Evolutionary conservation across 2,329 filamentous ascomycete genomes (phyloP), one percentile per base, ranked within the genome.

Genomic region (Fonsecaea erecta): DNA sequence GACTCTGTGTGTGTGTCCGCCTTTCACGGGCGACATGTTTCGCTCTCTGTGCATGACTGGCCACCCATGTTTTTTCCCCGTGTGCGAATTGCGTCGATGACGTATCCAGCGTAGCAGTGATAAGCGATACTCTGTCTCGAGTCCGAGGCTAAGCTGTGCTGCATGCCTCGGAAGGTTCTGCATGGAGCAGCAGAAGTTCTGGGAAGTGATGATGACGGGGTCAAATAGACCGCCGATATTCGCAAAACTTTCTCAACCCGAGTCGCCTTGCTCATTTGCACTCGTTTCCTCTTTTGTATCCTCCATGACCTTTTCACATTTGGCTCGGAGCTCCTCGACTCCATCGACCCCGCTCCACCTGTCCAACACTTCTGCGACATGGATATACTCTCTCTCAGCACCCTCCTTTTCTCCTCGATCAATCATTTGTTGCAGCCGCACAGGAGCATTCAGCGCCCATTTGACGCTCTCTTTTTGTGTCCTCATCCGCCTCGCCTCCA

Each of bases 331-430:
- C 57, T 81, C 76, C 43, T 75, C 68, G 28, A 81, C 79, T 1
- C 81, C 81, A 59, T 76, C 76, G 0, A 82, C 78, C 2, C 75
- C 75, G 21, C 76, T 70, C 81, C 80, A 82, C 56, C 75, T 77
- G 40, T 74, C 72, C 26, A 83, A 71, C 51, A 82, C 66, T 11
- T 62, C 66, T 30, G 74, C 70, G 2, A 82, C 72, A 71, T 78
- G 73, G 57, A 73, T 68, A 81, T 82, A 80, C 70, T 83, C 74
- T 46, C 73, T 28, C 67, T 71, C 72, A 14, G 80, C 77, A 37
- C 80, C 79, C 7, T 79, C 77, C 14, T 68, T 66, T 52, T 78
- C 77, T 2, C 74, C 76, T 6, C 79, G 76, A 1, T 73, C 72
- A 24, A 82, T 7, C 37, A 81, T 68, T 43, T 62, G 69, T 62